Percentiles rank a stretch among this genome's conserved stretches.
Conservation (phyloP, 805 yeast species). For the Barnettozyma siamensis region DNA sequence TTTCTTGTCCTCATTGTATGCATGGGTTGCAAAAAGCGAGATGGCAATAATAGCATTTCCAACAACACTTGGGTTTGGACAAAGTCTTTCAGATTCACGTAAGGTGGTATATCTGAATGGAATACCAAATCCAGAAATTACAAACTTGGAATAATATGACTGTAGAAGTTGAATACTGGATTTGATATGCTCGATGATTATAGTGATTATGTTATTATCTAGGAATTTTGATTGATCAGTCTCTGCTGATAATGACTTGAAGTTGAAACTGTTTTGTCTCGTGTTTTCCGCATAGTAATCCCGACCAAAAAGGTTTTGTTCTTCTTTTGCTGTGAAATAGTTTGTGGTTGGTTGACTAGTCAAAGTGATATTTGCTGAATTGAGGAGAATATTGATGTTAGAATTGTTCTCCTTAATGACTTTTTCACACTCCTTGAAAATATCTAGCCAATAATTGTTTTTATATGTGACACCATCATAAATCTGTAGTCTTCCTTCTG, state of each 20-base stretch:
- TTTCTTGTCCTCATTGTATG: conserved; percentile 59
- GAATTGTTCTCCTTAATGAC: conserved; percentile 46
- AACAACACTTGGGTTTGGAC: conserved; percentile 57
- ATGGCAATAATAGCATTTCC: conserved; percentile 62
- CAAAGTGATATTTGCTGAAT: background rate
- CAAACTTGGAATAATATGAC: conserved; percentile 15
- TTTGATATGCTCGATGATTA: conserved; percentile 10
- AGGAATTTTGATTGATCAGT: conserved; percentile 13
- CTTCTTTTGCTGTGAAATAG: conserved; percentile 3
- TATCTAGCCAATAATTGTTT: conserved; percentile 49
- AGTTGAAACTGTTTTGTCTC: conserved; percentile 9
- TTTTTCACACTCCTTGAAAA: conserved; percentile 54
- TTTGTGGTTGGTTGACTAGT: background rate
- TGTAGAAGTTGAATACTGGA: conserved; percentile 5
- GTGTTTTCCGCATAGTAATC: conserved; percentile 22
- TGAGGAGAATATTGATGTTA: conserved; percentile 28
- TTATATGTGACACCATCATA: conserved; percentile 44
- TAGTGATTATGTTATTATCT: conserved; percentile 16
- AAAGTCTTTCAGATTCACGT: conserved; percentile 52
- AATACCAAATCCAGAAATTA: conserved; percentile 24
- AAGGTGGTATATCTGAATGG: conserved; percentile 24
- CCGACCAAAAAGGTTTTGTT: conserved; percentile 31
- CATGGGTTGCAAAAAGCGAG: conserved; percentile 50
- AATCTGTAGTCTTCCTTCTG: conserved; percentile 45
- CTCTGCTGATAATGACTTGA: conserved; percentile 4